Conservation (phyloP, 2,329 filamentous ascomycete genomes). For the Aspergillus sp. region DNA sequence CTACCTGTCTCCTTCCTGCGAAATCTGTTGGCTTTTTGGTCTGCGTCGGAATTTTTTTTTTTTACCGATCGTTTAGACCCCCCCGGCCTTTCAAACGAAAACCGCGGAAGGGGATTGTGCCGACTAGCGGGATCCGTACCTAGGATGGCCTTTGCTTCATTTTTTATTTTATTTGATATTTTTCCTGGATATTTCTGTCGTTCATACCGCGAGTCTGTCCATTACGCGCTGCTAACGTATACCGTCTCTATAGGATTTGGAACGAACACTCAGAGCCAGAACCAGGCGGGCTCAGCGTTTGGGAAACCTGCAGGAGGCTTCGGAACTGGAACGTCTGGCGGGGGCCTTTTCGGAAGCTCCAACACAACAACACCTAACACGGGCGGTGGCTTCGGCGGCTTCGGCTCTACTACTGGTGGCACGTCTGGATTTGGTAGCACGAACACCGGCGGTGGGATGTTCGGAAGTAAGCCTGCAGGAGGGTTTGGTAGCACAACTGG, state of each 20-base stretch:
- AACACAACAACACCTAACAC: constrained; percentile 10
- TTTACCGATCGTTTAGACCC: not conserved
- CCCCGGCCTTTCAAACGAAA: not conserved
- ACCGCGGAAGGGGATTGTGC: not conserved
- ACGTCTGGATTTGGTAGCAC: constrained; percentile 29
- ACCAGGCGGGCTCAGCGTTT: constrained; percentile 36
- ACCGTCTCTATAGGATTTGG: constrained; percentile 36
- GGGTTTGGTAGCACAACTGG: constrained; percentile 21
- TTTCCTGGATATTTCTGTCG: not conserved
- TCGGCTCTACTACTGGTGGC: constrained; percentile 26
- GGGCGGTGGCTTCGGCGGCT: constrained; percentile 23
- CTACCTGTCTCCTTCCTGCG: constrained; percentile 2
- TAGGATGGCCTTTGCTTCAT: constrained; percentile 4
- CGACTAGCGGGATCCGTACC: constrained; percentile 3
- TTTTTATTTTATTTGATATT: constrained; percentile 3
- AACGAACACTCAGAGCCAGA: constrained; percentile 32
- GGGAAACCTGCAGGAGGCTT: constrained; percentile 32
- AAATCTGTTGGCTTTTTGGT: not conserved
- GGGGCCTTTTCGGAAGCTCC: constrained; percentile 34
- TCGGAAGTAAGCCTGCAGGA: constrained; percentile 18
- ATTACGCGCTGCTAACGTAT: constrained; percentile 15
- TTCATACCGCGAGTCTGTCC: not conserved
- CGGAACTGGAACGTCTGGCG: constrained; percentile 32
- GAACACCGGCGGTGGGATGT: constrained; percentile 31
- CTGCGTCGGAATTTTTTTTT: not conserved